Evolutionary conservation across 1,139 yeast species (phyloP), one percentile per base, ranked within the genome.

Genomic region (Pichia norvegensis): DNA sequence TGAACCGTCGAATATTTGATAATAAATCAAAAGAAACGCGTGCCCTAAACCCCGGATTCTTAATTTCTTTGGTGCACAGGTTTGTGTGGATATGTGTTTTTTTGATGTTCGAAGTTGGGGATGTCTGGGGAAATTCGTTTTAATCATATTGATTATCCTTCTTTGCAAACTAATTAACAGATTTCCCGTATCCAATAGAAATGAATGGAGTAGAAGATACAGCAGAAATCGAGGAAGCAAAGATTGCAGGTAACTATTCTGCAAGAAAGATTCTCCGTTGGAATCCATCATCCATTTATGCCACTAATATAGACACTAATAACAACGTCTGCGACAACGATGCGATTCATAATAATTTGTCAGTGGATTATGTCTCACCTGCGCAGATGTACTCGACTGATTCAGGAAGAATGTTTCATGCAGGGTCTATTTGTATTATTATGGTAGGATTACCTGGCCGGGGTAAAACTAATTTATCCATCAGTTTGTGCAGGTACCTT

Each of bases 361-460:
- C 76, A 45, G 72, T 76, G 23, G 63, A 65, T 47, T 73, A 74
- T 54, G 73, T 77, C 33, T 74, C 87, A 6, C 92, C 95, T 1
- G 97, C 95, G 0, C 97, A 90, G 65, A 70, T 88, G 45, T 90
- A 90, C 61, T 81, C 94, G 14, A 90, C 97, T 0, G 95, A 87
- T 52, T 79, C 88, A 0, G 97, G 97, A 0, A 73, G 87, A 51
- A 70, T 94, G 57, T 92, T 86, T 67, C 97, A 92, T 59, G 97
- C 98, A 4, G 98, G 98, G 4, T 86, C 88, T 60, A 81, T 92
- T 45, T 80, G 95, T 59, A 83, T 92, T 49, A 87, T 85, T 11
- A 72, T 92, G 55, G 95, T 87, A 7, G 99, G 99, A 0, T 72
- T 90, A 51, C 98, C 99, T 1, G 98, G 97, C 1, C 74, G 98